Percentiles rank a stretch among this genome's conserved stretches.
Evolutionary conservation across 257 asterid genomes (phyloP).

Genomic region (Solanum corneliomulleri): DNA sequence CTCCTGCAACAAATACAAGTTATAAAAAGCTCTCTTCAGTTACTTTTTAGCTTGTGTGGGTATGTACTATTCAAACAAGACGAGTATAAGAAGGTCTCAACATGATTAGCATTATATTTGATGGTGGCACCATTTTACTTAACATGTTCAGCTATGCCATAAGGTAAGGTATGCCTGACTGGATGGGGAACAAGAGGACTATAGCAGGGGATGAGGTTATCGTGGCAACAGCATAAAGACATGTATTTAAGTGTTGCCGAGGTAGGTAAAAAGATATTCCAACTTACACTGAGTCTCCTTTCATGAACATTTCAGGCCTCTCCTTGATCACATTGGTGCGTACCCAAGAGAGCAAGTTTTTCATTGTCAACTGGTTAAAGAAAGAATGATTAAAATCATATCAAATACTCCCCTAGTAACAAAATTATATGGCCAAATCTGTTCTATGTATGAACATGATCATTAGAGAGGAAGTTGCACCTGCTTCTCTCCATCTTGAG

Average conservation of each 20-base stretch:
- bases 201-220: background rate
- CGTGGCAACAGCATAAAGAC: background rate
- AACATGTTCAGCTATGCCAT: background rate
- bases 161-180: background rate
- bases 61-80: background rate
- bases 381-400: background rate
- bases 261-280: background rate
- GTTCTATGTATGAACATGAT: background rate
- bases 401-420: background rate
- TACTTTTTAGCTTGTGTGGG: background rate
- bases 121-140: background rate
- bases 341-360: conserved; percentile 79
- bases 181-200: background rate
- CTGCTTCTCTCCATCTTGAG: conserved; percentile 44
- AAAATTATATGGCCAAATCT: background rate
- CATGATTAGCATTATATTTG: background rate
- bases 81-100: background rate
- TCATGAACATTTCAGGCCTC: conserved; percentile 98
- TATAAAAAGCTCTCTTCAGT: background rate
- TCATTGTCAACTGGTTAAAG: conserved; percentile 56
- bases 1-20: conserved; percentile 38
- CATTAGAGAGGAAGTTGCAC: conserved; percentile 15
- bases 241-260: background rate
- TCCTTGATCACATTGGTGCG: conserved; percentile 84
- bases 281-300: conserved; percentile 94